Base-by-base conservation (phyloP, 2,329 filamentous ascomycete species). In the Aureobasidium melanogenum region DNA sequence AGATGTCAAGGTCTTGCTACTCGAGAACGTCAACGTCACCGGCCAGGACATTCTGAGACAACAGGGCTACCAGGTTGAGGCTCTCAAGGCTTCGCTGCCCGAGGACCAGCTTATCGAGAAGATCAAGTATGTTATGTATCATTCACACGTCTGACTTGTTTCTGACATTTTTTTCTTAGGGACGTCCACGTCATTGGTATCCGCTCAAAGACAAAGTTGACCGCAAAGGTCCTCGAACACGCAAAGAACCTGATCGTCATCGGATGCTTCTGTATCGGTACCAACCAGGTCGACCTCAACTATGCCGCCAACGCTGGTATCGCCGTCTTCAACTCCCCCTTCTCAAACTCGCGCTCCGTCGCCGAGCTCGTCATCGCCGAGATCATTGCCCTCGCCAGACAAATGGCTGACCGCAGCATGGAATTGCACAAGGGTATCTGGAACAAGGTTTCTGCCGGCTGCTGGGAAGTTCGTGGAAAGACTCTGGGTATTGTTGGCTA, bases 241-340 rank as follows among this genome's bases (percentile, higher is more conserved):
- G 94, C 94, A 60, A 95, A 92, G 79, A 96, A 97, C 74, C 83
- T 99, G 59, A 88, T 97, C 63, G 94, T 97, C 64, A 85, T 97
- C 68, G 94, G 94, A 64, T 99, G 94, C 79, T 99, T 99, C 83
- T 99, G 94, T 75, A 99, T 99, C 69, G 94, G 94, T 66, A 99
- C 94, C 62, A 97, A 96, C 78, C 91, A 96, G 75, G 91, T 96
- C 66, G 88, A 96, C 73, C 84, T 96, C 63, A 83, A 90, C 64
- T 93, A 85, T 71, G 91, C 91, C 32, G 91, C 91, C 51, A 82
- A 83, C 67, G 85, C 89, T 71, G 91, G 94, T 67, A 96, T 97
- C 73, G 91, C 92, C 38, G 94, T 99, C 66, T 99, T 99, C 85
- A 99, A 99, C 79, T 97, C 94, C 48, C 94, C 94, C 1, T 99